These are phyloP conservation scores for Pholiota microspora DNA, from an alignment of 768 basidiomycete genomes.

Conservation along the genomic window DNA sequence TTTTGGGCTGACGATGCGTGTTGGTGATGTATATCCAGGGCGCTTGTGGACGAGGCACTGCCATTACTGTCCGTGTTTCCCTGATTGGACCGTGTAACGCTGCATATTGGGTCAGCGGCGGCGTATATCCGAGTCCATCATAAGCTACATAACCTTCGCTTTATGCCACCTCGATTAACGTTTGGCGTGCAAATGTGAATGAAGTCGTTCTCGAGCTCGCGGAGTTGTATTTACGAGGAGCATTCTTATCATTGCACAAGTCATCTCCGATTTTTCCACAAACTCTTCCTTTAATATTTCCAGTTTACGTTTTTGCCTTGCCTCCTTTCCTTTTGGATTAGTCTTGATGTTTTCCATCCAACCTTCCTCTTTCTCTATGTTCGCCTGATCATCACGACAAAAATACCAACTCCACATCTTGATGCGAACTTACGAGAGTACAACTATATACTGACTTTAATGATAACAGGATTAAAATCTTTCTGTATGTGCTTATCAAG, in stretches of 20 bases:
- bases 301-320: constrained; percentile 8
- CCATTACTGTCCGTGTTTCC: background rate
- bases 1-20: background rate
- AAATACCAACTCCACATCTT: background rate
- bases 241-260: background rate
- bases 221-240: background rate
- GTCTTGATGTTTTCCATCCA: constrained; percentile 27
- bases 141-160: background rate
- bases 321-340: constrained; percentile 11
- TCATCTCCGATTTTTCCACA: background rate
- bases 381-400: constrained; percentile 11
- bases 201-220: background rate
- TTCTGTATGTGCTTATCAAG: constrained; percentile 55
- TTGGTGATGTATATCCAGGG: background rate
- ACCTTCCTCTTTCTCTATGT: constrained; percentile 12
- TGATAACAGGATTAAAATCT: constrained; percentile 55
- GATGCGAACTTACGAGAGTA: constrained; percentile 1
- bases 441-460: constrained; percentile 14
- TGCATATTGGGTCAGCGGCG: background rate
- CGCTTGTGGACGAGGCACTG: background rate
- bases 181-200: background rate
- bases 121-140: background rate
- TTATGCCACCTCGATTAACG: background rate
- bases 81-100: background rate
- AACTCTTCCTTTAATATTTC: constrained; percentile 3